These are phyloP conservation scores for Ogataea pilisensis DNA, from an alignment of 805 yeast species.

Conservation along the genomic window DNA sequence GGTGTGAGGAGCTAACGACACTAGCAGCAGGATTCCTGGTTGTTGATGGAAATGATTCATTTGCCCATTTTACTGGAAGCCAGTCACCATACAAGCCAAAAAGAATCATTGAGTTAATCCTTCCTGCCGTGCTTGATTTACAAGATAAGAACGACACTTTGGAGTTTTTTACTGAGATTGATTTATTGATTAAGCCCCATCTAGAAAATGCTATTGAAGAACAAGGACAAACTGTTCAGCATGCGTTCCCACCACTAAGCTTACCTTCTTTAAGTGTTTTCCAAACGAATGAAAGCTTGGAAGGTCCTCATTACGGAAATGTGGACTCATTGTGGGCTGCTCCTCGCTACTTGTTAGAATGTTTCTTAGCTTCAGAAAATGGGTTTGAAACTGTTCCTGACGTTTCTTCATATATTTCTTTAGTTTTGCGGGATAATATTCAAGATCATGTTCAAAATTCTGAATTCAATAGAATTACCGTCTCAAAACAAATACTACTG, in stretches of 20 bases:
- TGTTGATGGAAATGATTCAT: constrained; percentile 4
- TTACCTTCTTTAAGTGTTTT: constrained; percentile 36
- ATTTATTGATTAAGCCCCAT: constrained; percentile 14
- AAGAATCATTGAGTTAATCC: constrained; percentile 43
- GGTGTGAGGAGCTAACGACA: constrained; percentile 43
- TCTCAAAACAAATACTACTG: constrained; percentile 74
- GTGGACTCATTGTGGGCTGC: constrained; percentile 66
- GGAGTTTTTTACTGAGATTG: constrained; percentile 36
- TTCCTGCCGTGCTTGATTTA: constrained; percentile 41
- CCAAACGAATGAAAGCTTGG: constrained; percentile 27
- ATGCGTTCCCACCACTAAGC: constrained; percentile 7
- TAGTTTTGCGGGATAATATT: constrained; percentile 70
- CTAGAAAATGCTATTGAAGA: constrained; percentile 2
- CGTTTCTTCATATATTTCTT: constrained; percentile 45
- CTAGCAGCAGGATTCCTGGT: constrained; percentile 33
- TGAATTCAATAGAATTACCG: constrained; percentile 87
- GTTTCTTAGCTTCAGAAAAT: constrained; percentile 48
- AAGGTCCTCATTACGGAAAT: constrained; percentile 37
- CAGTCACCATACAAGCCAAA: constrained; percentile 48
- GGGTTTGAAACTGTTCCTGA: constrained; percentile 67
- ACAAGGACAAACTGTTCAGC: constrained; percentile 19
- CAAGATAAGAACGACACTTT: constrained; percentile 40
- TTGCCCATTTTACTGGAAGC: constrained; percentile 34
- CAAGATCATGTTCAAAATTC: constrained; percentile 72
- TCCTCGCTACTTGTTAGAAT: constrained; percentile 59